These are phyloP conservation scores for Phytophthora foliorum DNA, from an alignment of 352 stramenopile genomes.

Conservation along the genomic window DNA sequence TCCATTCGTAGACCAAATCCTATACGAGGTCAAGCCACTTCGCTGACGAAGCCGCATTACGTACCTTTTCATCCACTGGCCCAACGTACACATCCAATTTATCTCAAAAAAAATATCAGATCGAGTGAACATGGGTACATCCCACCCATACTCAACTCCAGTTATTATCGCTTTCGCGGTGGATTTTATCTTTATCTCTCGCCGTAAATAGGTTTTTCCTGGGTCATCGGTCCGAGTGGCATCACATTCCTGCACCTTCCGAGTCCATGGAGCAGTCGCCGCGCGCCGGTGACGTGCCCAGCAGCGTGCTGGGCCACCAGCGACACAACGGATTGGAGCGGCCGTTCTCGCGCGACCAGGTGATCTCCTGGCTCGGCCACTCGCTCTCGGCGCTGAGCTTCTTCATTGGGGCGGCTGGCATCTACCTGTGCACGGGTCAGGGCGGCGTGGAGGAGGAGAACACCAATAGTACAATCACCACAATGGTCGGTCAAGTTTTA, in stretches of 20 bases:
- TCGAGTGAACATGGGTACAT: constrained; percentile 18
- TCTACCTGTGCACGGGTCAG: constrained; percentile 36
- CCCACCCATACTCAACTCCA: constrained; percentile 16
- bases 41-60: neutral
- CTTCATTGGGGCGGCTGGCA: constrained; percentile 50
- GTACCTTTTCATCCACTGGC: too few relatives aligned
- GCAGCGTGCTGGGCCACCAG: constrained; percentile 45
- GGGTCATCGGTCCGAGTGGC: neutral
- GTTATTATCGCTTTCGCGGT: constrained; percentile 1
- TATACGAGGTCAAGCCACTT: too few relatives aligned
- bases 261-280: constrained; percentile 18
- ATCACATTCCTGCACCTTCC: constrained; percentile 12
- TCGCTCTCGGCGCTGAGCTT: constrained; percentile 71
- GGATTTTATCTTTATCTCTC: constrained; percentile 26
- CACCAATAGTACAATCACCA: constrained; percentile 24
- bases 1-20: too few relatives aligned
- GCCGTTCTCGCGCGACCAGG: constrained; percentile 82
- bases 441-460: constrained; percentile 29
- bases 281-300: constrained; percentile 17
- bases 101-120: constrained; percentile 38
- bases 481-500: constrained; percentile 28
- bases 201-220: constrained; percentile 23
- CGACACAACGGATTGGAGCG: constrained; percentile 77
- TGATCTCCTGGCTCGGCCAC: constrained; percentile 80
- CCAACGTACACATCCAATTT: neutral